Conservation (phyloP, 345 rosid genomes). For the Luvunga scandens region DNA sequence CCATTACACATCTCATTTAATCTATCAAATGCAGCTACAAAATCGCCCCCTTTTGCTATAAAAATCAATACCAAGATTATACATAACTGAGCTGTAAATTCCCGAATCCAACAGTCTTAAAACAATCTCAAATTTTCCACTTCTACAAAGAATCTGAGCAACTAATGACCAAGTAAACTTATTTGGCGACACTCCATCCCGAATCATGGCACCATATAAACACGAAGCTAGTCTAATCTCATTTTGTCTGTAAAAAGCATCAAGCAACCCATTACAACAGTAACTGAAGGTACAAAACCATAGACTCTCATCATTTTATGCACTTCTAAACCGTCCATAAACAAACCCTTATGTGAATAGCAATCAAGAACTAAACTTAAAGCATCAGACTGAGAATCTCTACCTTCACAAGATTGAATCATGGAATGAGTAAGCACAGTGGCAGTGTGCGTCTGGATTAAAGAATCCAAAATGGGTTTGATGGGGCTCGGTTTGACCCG, state of each 20-base stretch:
- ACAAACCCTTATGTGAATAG: conserved; percentile 38
- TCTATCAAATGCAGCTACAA: conserved; percentile 37
- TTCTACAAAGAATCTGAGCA: conserved; percentile 46
- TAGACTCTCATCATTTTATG: conserved; percentile 33
- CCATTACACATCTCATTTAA: conserved; percentile 46
- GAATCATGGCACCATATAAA: conserved; percentile 50
- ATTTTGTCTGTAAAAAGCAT: conserved; percentile 31
- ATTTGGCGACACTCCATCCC: conserved; percentile 37
- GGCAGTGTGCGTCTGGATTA: conserved; percentile 36
- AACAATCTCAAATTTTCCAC: conserved; percentile 43
- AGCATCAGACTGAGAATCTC: conserved; percentile 20
- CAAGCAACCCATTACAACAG: conserved; percentile 55
- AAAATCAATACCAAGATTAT: conserved; percentile 45
- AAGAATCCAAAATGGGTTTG: conserved; percentile 35
- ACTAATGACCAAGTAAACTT: conserved; percentile 49
- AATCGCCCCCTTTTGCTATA: conserved; percentile 53
- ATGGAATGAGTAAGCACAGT: conserved; percentile 35
- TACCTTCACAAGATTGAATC: conserved; percentile 45
- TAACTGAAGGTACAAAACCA: conserved; percentile 35
- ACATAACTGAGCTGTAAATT: conserved; percentile 46
- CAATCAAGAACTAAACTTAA: conserved; percentile 47
- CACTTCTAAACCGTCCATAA: conserved; percentile 45
- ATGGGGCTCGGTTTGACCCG: conserved; percentile 35
- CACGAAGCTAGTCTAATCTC: conserved; percentile 50
- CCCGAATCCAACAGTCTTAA: conserved; percentile 45